Conservation (phyloP, 495 filamentous ascomycete species). For the Xylaria curta region DNA sequence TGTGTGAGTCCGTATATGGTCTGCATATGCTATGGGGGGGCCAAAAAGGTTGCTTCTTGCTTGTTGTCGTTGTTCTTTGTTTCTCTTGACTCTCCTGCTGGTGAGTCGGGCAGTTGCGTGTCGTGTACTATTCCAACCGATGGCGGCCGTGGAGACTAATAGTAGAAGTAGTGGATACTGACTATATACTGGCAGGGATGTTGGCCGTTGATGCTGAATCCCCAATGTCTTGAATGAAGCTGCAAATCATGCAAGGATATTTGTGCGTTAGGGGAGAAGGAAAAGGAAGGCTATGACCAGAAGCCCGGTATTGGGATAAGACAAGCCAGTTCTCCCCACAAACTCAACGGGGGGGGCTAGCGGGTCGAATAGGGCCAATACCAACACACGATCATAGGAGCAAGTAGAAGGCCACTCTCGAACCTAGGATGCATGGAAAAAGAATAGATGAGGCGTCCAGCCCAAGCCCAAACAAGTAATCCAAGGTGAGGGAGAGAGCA, state of each 20-base stretch:
- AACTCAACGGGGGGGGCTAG: slow-evolving; percentile 27
- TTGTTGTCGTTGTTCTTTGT: slow-evolving; percentile 19
- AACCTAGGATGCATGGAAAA: slow-evolving; percentile 21
- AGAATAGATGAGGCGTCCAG: slow-evolving; percentile 19
- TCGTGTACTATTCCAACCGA: slow-evolving; percentile 29
- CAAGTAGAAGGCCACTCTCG: slow-evolving; percentile 12
- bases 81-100: slow-evolving; percentile 26
- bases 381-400: slow-evolving; percentile 16
- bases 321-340: slow-evolving; percentile 23
- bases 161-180: slow-evolving; percentile 23
- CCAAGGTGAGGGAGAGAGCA: slow-evolving; percentile 28
- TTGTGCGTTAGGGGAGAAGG: slow-evolving; percentile 24
- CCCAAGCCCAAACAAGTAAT: slow-evolving; percentile 28
- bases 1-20: slow-evolving; percentile 10
- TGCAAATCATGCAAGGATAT: slow-evolving; percentile 48
- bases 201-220: slow-evolving; percentile 41
- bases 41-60: slow-evolving; percentile 19
- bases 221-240: slow-evolving; percentile 39
- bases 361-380: slow-evolving; percentile 8
- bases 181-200: slow-evolving; percentile 37
- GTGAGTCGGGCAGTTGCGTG: slow-evolving; percentile 38
- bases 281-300: slow-evolving; percentile 36
- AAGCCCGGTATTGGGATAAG: slow-evolving; percentile 27
- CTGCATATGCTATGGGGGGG: slow-evolving; percentile 10
- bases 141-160: slow-evolving; percentile 17